phyloP scores from a whole-genome alignment of 1,139 yeast species.

The Magnusiomyces fungicola region DNA sequence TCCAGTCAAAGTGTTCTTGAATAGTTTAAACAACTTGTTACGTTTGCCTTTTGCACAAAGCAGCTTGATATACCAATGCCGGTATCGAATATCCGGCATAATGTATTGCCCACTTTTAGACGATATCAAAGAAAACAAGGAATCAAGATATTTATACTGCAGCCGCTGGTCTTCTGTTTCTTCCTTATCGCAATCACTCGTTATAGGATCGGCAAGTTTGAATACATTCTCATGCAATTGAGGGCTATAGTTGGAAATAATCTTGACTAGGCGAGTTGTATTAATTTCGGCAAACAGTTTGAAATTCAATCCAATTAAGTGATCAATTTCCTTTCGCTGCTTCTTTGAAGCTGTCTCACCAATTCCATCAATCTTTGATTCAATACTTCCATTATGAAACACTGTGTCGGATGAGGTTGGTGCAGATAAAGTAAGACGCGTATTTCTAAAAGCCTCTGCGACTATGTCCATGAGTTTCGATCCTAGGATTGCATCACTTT shows the following conservation, averaged over 20 bases:
- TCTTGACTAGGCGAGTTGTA: slow-evolving; percentile 18
- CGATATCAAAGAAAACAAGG: slow-evolving; percentile 19
- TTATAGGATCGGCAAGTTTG: slow-evolving; percentile 11
- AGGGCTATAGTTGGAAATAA: slow-evolving; percentile 21
- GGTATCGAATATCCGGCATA: slow-evolving; percentile 21
- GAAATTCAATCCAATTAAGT: slow-evolving; percentile 19
- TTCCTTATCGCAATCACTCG: slow-evolving; percentile 4
- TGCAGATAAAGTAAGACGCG: too few relatives aligned
- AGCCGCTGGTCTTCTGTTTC: slow-evolving; percentile 11
- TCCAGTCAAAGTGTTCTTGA: slow-evolving; percentile 21
- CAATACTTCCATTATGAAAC: not conserved
- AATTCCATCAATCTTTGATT: too few relatives aligned
- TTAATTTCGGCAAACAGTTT: slow-evolving; percentile 18
- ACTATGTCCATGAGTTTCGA: slow-evolving; percentile 24
- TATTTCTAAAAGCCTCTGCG: slow-evolving; percentile 25
- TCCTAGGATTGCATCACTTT: slow-evolving; percentile 15
- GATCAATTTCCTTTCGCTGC: slow-evolving; percentile 20
- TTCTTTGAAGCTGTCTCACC: slow-evolving; percentile 11
- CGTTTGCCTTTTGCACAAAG: slow-evolving; percentile 18
- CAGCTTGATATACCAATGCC: slow-evolving; percentile 25
- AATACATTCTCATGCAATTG: slow-evolving; percentile 24
- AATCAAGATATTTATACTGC: slow-evolving; percentile 22
- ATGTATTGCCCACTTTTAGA: slow-evolving; percentile 14
- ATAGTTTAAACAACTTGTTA: slow-evolving; percentile 20
- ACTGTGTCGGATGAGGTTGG: too few relatives aligned